Evolutionary conservation across 2,329 filamentous ascomycete species (phyloP), one percentile per base, ranked within the genome.

Genomic region (Neopestalotiopsis sp.): DNA sequence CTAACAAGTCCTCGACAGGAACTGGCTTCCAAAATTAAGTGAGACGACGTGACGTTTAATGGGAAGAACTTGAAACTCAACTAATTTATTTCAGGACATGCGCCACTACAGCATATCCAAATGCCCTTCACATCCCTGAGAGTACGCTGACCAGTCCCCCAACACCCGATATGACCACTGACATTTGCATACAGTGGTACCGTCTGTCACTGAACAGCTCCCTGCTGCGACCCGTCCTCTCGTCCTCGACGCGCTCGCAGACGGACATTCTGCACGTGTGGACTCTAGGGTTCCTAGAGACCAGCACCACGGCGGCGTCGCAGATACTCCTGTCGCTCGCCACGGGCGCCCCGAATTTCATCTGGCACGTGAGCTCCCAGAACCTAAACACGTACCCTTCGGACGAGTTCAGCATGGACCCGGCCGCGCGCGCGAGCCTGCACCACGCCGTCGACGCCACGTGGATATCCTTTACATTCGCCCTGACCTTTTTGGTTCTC

Each of bases 111-210:
- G 34, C 34, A 61, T 53, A 40, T 45, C 28, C 66, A 67, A 20
- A 57, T 67, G n/a, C 56, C 66, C 5, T 59, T 63, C 28, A 49
- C 57, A n/a, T 67, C 68, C 65, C 71, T 64, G 6, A n/a, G 63
- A 24, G 63, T 65, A 59, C 20, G 38, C 5, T 34, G 42, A 17
- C 24, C 38, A 14, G 2, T 56, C 10, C 20, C 24, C 24, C 24
- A 24, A 24, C 24, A 24, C 24, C 24, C 2, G 2, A 24, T 24
- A 24, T 24, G 2, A 30, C 28, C 32, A 28, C n/a, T 65, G 20
- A 49, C 13, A 56, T 3, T 2, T 2, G 7, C 20, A 17, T 9
- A 56, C 45, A 65, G 63, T 65, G 63, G 63, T 65, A 65, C 63
- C 63, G 63, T 40, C 63, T 65, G 5, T 30, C 63, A 14, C 24